A percentile compares a stretch with the other conserved stretches of the same genome.
Evolutionary conservation across 208 protist species (phyloP).

Genomic region (Strigomonas galati): DNA sequence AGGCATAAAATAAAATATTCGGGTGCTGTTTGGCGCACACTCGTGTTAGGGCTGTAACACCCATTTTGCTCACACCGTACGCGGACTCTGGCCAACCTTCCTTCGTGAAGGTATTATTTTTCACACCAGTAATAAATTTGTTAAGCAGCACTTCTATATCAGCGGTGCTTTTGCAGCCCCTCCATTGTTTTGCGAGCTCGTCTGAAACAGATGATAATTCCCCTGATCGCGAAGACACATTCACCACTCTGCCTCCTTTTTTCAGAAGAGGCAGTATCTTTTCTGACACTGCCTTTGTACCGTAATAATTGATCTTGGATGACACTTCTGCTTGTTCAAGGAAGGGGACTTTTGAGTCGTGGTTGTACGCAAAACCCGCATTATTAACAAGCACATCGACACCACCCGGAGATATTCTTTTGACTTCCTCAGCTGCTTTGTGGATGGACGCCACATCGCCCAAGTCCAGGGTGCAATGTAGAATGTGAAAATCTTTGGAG

Average conservation of each 20-base stretch:
- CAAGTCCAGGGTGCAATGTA: constrained; percentile 21
- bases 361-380: constrained; percentile 32
- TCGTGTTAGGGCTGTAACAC: constrained; percentile 24
- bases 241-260: constrained; percentile 27
- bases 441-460: constrained; percentile 11
- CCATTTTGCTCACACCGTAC: constrained; percentile 44
- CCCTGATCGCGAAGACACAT: constrained; percentile 24
- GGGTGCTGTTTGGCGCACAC: constrained; percentile 16
- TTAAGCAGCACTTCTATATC: constrained; percentile 23
- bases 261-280: constrained; percentile 29
- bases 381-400: constrained; percentile 48
- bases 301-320: constrained; percentile 28
- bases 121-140: constrained; percentile 24
- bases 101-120: constrained; percentile 17
- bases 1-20: constrained; percentile 29
- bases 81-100: constrained; percentile 30
- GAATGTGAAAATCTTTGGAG: constrained; percentile 2
- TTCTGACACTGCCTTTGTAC: constrained; percentile 21
- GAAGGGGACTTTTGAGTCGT: constrained; percentile 24
- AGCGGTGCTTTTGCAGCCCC: constrained; percentile 13
- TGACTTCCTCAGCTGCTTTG: constrained; percentile 16
- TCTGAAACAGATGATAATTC: constrained; percentile 20
- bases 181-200: constrained; percentile 17
- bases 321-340: constrained; percentile 25
- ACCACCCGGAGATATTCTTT: constrained; percentile 12